A percentile compares a stretch with the other conserved stretches of the same genome.
Evolutionary conservation across 2,329 filamentous ascomycete species (phyloP).

Genomic region (Colletotrichum somersetense): DNA sequence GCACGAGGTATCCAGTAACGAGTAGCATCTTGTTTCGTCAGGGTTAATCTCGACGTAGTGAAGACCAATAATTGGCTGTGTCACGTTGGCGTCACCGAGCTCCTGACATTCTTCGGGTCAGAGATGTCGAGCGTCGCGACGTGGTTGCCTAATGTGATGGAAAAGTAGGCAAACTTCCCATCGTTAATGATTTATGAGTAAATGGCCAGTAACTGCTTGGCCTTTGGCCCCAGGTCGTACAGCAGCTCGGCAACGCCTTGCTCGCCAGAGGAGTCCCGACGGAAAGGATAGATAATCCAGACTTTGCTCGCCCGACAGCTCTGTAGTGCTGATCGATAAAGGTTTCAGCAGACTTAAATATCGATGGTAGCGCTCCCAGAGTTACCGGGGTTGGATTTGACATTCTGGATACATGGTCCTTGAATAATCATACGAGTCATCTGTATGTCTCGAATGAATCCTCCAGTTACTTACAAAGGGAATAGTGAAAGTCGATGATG

Average conservation of each 20-base stretch:
- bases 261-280: slow-evolving; percentile 66
- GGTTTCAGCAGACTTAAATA: slow-evolving; percentile 51
- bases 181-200: slow-evolving; percentile 71
- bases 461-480: slow-evolving; percentile 59
- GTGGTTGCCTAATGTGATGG: slow-evolving; percentile 72
- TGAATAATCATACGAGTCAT: slow-evolving; percentile 35
- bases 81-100: too few relatives aligned
- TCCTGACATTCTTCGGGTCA: slow-evolving; percentile 67
- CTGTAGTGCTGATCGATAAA: slow-evolving; percentile 39
- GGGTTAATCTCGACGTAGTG: slow-evolving; percentile 69
- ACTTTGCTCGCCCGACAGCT: slow-evolving; percentile 70
- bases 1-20: slow-evolving; percentile 76
- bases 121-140: slow-evolving; percentile 72
- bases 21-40: slow-evolving; percentile 74
- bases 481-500: slow-evolving; percentile 72
- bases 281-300: slow-evolving; percentile 74
- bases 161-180: slow-evolving; percentile 70
- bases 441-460: too few relatives aligned
- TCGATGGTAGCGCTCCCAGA: slow-evolving; percentile 69
- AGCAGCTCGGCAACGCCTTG: slow-evolving; percentile 70
- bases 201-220: slow-evolving; percentile 68
- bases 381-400: slow-evolving; percentile 75
- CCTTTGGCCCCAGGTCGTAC: slow-evolving; percentile 68
- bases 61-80: too few relatives aligned
- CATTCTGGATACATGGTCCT: slow-evolving; percentile 72